A percentile compares a stretch with the other conserved stretches of the same genome.
These are phyloP conservation scores for Neospermospora avenae DNA, from an alignment of 2,329 filamentous ascomycete genomes.

Conservation along the genomic window DNA sequence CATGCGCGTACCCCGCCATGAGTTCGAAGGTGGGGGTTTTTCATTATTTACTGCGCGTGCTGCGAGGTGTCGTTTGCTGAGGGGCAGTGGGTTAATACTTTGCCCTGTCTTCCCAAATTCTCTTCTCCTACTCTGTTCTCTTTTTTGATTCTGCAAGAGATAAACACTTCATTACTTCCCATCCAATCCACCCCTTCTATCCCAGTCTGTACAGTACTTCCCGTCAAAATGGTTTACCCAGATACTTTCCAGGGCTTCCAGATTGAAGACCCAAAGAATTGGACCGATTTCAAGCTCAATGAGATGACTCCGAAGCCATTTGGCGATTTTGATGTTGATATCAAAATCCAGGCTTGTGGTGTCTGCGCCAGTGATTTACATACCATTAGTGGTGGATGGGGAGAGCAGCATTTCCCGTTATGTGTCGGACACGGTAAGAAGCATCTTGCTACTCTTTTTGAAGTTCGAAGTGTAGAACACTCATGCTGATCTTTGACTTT, in stretches of 20 bases:
- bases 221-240: constrained; percentile 41
- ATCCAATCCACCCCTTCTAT: not conserved
- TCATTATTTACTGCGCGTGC: not conserved
- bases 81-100: not conserved
- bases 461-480: not conserved
- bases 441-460: not conserved
- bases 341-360: constrained; percentile 81
- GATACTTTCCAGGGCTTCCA: constrained; percentile 62
- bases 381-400: constrained; percentile 61
- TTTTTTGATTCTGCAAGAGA: not conserved
- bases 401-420: constrained; percentile 47
- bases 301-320: constrained; percentile 83
- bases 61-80: not conserved
- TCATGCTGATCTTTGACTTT: not conserved
- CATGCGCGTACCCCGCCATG: constrained; percentile 13
- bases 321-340: constrained; percentile 80
- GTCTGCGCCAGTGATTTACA: constrained; percentile 72
- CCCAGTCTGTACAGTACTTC: not conserved
- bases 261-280: constrained; percentile 39
- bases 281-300: constrained; percentile 35
- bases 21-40: not conserved
- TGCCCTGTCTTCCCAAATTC: not conserved
- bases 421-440: constrained; percentile 47
- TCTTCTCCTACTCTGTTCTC: not conserved
- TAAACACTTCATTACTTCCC: not conserved